phyloP scores from a whole-genome alignment of 805 yeast species.

The Ascoidea tarda region DNA sequence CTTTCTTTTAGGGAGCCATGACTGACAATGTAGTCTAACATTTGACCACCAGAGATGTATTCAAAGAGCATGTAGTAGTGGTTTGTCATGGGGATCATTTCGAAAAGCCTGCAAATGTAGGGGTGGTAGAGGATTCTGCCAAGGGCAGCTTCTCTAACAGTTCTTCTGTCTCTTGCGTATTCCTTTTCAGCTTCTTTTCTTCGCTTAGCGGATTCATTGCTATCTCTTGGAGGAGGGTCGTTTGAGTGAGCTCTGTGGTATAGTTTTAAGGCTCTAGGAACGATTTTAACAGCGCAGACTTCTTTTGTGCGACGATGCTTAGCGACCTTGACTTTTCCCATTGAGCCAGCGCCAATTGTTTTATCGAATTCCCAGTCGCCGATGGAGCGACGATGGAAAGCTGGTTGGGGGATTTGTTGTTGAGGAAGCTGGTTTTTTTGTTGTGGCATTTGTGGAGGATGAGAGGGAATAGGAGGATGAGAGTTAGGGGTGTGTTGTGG shows the following conservation, averaged over 20 bases:
- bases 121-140: slow-evolving; percentile 88
- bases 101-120: slow-evolving; percentile 80
- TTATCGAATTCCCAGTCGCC: slow-evolving; percentile 96
- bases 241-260: slow-evolving; percentile 59
- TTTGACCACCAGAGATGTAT: slow-evolving; percentile 93
- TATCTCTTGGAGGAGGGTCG: slow-evolving; percentile 50
- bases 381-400: slow-evolving; percentile 69
- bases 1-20: slow-evolving; percentile 91
- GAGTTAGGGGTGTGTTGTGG: slow-evolving; percentile 1
- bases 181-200: slow-evolving; percentile 70
- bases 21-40: slow-evolving; percentile 91
- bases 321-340: slow-evolving; percentile 97
- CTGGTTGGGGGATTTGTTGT: not conserved
- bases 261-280: slow-evolving; percentile 74
- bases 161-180: slow-evolving; percentile 79
- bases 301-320: slow-evolving; percentile 70
- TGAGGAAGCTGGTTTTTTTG: slow-evolving; percentile 7
- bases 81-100: slow-evolving; percentile 91
- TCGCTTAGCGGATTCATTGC: slow-evolving; percentile 41
- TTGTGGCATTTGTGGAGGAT: slow-evolving; percentile 1
- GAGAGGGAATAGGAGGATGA: slow-evolving; percentile 14
- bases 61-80: slow-evolving; percentile 96
- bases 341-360: slow-evolving; percentile 96
- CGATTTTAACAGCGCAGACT: slow-evolving; percentile 85
- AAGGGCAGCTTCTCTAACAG: slow-evolving; percentile 89